Base-by-base conservation (phyloP, 2,329 filamentous ascomycete genomes). In the Verticillium albo-atrum region DNA sequence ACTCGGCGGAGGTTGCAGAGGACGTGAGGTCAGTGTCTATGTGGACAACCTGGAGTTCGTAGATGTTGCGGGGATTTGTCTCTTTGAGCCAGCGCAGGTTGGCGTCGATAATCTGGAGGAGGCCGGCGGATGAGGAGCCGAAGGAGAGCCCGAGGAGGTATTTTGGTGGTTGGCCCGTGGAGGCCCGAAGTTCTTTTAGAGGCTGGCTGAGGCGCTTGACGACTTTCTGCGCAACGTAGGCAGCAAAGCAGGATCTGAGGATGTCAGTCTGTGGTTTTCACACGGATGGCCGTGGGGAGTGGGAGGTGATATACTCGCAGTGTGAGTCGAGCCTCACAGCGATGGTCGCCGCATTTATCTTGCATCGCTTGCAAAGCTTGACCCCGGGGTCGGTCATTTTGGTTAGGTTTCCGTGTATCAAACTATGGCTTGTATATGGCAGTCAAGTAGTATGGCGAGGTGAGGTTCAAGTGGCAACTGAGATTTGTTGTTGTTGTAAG, bases 111-210 rank as follows among this genome's bases (percentile, higher is more conserved):
- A 96, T 81, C 67, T 94, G 84, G 30, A 96, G 79, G 51, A 99
- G 79, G 15, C 87, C 84, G 15, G 89, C 82, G 0, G 94, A 98
- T 1, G 90, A 95, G 1, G 89, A 79, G 1, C 95, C 94, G 67
- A 92, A 88, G 0, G 93, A 97, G 2, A 97, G 77, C 6, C 92
- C 91, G 23, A 97, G 77, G 20, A 97, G 77, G 54, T 97, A 83
- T 32, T 71, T 68, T 70, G 75, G 66, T 17, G 55, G 26, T n/a
- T 83, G 65, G 47, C 27, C 23, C 56, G 57, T 70, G 69, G 47
- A 71, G 72, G 12, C 71, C 58, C 76, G 74, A 56, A 75, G 79
- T 59, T 84, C 80, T 50, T 77, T 78, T 68, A 79, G 80, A 6
- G 85, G 73, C 23, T 75, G 73, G 63, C 78, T 79, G 28, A 86